Evolutionary conservation across 2,329 filamentous ascomycete species (phyloP).

Genomic region (Helicocarpus griseus): DNA sequence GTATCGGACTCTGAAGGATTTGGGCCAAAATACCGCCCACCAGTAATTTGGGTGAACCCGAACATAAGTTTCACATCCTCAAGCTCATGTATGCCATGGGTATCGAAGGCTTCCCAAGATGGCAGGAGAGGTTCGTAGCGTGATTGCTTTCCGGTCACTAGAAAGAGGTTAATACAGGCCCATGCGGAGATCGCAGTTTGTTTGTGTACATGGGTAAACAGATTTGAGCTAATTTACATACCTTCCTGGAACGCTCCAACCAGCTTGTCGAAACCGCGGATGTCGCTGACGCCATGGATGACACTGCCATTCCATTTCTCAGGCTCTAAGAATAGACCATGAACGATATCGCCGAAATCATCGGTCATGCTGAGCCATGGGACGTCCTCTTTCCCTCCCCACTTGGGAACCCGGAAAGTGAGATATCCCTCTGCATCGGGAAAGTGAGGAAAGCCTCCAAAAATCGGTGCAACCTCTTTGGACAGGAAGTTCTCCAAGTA

Average conservation of each 20-base stretch:
- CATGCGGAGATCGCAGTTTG: not conserved
- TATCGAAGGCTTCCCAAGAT: conserved; percentile 26
- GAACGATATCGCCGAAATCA: conserved; percentile 39
- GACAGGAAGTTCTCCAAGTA: conserved; percentile 36
- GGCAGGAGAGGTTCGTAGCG: conserved; percentile 21
- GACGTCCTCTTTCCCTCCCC: conserved; percentile 32
- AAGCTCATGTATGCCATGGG: conserved; percentile 22
- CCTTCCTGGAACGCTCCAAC: conserved; percentile 27
- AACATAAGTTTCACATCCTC: conserved; percentile 31
- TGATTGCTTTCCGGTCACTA: conserved; percentile 22
- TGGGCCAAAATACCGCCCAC: conserved; percentile 13
- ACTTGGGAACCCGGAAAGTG: conserved; percentile 28
- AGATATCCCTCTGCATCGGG: conserved; percentile 28
- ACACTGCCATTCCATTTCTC: conserved; percentile 27
- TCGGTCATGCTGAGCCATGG: conserved; percentile 32
- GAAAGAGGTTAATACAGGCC: not conserved
- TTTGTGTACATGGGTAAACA: not conserved
- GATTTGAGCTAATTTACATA: not conserved
- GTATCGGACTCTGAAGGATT: not conserved
- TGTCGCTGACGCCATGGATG: conserved; percentile 31
- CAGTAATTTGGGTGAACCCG: conserved; percentile 27
- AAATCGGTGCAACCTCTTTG: conserved; percentile 23
- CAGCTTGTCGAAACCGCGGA: conserved; percentile 22
- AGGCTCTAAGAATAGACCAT: conserved; percentile 36
- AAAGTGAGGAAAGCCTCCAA: conserved; percentile 34